Evolutionary conservation across 1,284 basidiomycete species (phyloP).

Genomic region (Athelia sp.): DNA sequence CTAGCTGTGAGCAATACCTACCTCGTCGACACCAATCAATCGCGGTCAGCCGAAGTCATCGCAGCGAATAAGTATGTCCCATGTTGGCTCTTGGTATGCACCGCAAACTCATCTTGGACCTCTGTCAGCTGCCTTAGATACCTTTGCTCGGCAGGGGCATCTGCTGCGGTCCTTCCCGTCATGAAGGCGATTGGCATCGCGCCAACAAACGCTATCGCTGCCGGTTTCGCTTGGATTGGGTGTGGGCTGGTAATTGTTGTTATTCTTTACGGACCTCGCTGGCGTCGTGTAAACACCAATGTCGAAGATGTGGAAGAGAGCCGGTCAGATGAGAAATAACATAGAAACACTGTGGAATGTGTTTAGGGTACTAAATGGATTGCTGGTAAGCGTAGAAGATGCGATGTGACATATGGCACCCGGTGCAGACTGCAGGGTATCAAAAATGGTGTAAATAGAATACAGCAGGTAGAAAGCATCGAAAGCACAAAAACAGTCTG

Average conservation of each 20-base stretch:
- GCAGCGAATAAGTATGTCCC: slow-evolving; percentile 7
- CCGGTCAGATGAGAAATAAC: too few relatives aligned
- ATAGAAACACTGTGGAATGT: too few relatives aligned
- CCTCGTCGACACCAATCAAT: slow-evolving; percentile 8
- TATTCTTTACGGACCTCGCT: slow-evolving; percentile 2
- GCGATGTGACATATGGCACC: too few relatives aligned
- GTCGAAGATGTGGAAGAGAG: too few relatives aligned
- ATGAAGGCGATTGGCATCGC: slow-evolving; percentile 9
- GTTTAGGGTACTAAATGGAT: too few relatives aligned
- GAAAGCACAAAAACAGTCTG: too few relatives aligned
- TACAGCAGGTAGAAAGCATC: too few relatives aligned
- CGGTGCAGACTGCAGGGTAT: too few relatives aligned
- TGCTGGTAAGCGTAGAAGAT: too few relatives aligned
- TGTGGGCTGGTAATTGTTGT: slow-evolving; percentile 4
- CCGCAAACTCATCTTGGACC: too few relatives aligned
- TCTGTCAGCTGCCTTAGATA: slow-evolving; percentile 9
- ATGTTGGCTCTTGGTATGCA: neutral
- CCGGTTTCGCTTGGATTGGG: slow-evolving; percentile 4
- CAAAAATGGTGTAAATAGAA: too few relatives aligned
- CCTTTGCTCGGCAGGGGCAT: slow-evolving; percentile 8
- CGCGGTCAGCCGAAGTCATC: slow-evolving; percentile 7
- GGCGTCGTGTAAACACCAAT: too few relatives aligned
- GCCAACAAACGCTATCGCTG: slow-evolving; percentile 9
- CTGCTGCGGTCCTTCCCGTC: slow-evolving; percentile 8
- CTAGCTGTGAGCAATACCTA: slow-evolving; percentile 10